These are phyloP conservation scores for Psilocybe tampanensis DNA, from an alignment of 768 basidiomycete species.

Conservation along the genomic window DNA sequence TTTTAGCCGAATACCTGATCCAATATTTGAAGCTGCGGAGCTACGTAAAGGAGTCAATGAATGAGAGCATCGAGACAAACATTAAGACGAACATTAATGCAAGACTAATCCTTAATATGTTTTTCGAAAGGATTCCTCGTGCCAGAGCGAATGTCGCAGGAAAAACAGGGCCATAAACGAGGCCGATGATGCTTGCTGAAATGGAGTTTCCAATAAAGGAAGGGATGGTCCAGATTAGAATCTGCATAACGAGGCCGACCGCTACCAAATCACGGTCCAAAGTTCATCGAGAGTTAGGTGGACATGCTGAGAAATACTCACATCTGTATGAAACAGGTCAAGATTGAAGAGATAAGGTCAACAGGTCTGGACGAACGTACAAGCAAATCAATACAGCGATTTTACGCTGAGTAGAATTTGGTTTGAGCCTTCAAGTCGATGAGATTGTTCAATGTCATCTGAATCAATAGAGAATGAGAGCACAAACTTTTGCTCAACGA, in stretches of 20 bases:
- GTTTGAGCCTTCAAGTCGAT: conserved; percentile 35
- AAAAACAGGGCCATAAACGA: conserved; percentile 53
- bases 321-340: background rate
- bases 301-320: background rate
- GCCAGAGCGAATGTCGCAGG: conserved; percentile 47
- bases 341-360: background rate
- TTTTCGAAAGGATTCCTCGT: conserved; percentile 47
- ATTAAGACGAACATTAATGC: conserved; percentile 46
- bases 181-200: conserved; percentile 48
- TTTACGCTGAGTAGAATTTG: conserved; percentile 38
- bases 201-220: conserved; percentile 50
- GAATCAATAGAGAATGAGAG: background rate
- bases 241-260: background rate
- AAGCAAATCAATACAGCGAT: conserved; percentile 28
- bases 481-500: conserved; percentile 42
- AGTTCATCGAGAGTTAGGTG: too few species aligned
- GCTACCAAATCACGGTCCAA: too few species aligned
- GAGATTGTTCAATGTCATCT: background rate
- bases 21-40: conserved; percentile 45
- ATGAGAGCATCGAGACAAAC: background rate
- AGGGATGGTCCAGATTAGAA: conserved; percentile 53
- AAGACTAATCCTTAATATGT: conserved; percentile 54
- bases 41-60: conserved; percentile 26
- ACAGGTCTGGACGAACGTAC: conserved; percentile 33
- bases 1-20: conserved; percentile 38